Evolutionary conservation across 768 basidiomycete species (phyloP), one percentile per base, ranked within the genome.

Genomic region (Butyriboletus loyo): DNA sequence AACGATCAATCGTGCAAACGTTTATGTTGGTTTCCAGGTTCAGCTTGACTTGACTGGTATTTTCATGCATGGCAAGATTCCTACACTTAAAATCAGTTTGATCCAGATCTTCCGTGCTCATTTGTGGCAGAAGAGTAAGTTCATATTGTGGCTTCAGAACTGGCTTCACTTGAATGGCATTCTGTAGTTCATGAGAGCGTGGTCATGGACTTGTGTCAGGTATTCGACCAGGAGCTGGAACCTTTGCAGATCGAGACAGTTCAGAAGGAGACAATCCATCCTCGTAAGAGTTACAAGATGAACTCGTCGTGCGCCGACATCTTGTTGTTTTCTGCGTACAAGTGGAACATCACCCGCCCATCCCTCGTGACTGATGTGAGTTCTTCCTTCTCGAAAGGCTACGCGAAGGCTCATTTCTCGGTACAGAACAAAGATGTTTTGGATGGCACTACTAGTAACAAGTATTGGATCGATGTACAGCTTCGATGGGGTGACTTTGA

Each of bases 231-330:
- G 72, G 97, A 99, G 66, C 78, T 99, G 31, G 97, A 99, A 68
- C 95, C 97, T 4, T 75, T 99, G 15, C 94, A 98, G 61, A 99
- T 99, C 62, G 97, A 98, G 77, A 98, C 95, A 0, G 97, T 99
- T 0, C 97, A 98, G 72, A 99, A 99, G 73, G 97, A 99, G 73
- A 98, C 97, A 0, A 99, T 99, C 55, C 97, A 97, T 70, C 96
- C 96, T 62, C 90, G 96, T 74, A 98, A 98, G 80, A 97, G 93
- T 78, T 99, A 99, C 84, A 99, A 99, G 83, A 98, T 99, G 97
- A 99, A 99, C 75, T 97, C 94, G 8, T 96, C 94, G n/a, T 98
- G 96, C 59, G 96, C 96, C 46, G 97, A 99, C 66, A 96, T 99
- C 66, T 78, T 99, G 19, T 78, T 99, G 46, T 98, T 99, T 83